Base-by-base conservation (phyloP, 1,284 basidiomycete species). In the Peniophora sp. region DNA sequence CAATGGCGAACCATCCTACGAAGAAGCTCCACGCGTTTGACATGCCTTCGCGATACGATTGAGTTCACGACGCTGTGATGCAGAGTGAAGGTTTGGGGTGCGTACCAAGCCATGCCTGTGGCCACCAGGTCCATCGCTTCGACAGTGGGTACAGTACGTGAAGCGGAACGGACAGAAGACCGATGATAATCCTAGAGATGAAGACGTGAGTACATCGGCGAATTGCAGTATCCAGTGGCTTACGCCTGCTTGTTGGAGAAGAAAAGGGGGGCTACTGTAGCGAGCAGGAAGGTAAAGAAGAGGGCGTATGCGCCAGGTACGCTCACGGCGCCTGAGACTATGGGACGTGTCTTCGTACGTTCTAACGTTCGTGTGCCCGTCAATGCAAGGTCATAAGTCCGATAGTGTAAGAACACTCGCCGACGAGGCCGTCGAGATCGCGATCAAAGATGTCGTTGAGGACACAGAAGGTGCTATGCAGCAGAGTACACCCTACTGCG, bases 81-180 rank as follows among this genome's bases (percentile, higher is more conserved):
- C 36, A 48, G 11, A 11, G 3, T 24, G 42, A 41, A 36, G 15
- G 15, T 34, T 17, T 18, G 32, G 3, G 3, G n/a, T 20, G 60
- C 68, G 56, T 47, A 74, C 76, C 76, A 5, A 80, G 67, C n/a
- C 75, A 71, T n/a, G 77, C 64, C 58, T 84, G 81, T 36, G 81
- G 81, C 70, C 79, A 81, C 60, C 81, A 75, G 0, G 81, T 54
- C 48, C 47, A 65, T 1, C 72, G 63, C 60, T 75, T 75, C 67
- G 72, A 70, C 27, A 72, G 61, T 5, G 72, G 72, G 52, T 75
- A 75, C 20, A 68, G 52, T 23, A 67, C 60, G 17, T 74, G 71
- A 11, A 72, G 57, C 2, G 62, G 57, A 12, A 73, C 62, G 3
- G 71, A 68, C 3, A 67, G 60, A 3, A 69, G 61, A 15, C 72